A percentile compares a stretch with the other conserved stretches of the same genome.
phyloP scores from a whole-genome alignment of 176 grass and related monocot genomes.

The Carex parvula region DNA sequence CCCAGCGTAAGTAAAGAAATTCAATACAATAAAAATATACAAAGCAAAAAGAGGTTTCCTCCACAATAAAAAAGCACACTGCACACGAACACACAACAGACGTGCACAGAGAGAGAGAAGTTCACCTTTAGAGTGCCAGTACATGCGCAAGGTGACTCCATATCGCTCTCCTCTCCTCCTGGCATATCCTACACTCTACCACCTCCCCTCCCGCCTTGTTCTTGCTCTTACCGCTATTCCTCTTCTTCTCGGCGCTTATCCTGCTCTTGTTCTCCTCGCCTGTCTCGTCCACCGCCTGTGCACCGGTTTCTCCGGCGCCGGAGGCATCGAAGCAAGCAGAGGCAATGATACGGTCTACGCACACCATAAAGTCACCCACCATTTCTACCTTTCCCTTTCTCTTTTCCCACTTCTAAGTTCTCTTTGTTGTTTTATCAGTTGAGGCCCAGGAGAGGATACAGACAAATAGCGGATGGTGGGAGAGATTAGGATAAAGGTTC shows the following conservation, averaged over 20 bases:
- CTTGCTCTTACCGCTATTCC: conserved; percentile 29
- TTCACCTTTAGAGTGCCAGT: conserved; percentile 84
- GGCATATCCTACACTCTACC: conserved; percentile 93
- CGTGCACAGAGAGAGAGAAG: conserved; percentile 1
- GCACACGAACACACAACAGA: not conserved
- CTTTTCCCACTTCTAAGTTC: not conserved
- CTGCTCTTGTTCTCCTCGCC: conserved; percentile 12
- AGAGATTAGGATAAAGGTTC: not conserved
- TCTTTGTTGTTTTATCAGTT: conserved; percentile 5
- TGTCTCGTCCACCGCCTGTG: conserved; percentile 30
- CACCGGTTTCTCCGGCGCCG: conserved; percentile 30
- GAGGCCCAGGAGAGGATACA: not conserved
- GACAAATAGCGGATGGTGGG: conserved; percentile 19
- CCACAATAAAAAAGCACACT: not conserved
- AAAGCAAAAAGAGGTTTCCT: conserved; percentile 1
- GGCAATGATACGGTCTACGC: conserved; percentile 40
- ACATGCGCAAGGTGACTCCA: conserved; percentile 95
- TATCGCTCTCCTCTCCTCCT: conserved; percentile 72
- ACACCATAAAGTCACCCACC: conserved; percentile 46
- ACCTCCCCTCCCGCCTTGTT: conserved; percentile 31
- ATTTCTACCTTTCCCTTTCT: conserved; percentile 7
- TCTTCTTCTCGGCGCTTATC: conserved; percentile 6
- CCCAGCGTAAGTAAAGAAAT: not conserved
- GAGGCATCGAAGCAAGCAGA: conserved; percentile 38
- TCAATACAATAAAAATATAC: not conserved